These are phyloP conservation scores for Colletotrichum tropicicola DNA, from an alignment of 2,329 filamentous ascomycete species.

Conservation along the genomic window DNA sequence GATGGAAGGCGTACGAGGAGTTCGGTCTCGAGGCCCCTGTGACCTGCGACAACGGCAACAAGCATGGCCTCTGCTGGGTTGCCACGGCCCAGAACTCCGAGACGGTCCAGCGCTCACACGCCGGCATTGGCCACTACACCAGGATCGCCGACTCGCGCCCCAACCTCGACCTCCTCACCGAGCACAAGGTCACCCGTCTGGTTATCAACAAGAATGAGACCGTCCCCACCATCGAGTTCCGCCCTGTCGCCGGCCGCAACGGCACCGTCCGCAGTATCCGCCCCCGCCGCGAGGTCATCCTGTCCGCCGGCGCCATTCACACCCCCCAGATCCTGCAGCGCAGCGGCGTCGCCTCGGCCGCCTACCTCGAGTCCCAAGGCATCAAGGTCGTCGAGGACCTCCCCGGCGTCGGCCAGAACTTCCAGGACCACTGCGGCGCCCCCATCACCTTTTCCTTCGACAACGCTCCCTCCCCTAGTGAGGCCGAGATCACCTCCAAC, in stretches of 20 bases:
- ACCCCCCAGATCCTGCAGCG: constrained; percentile 61
- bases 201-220: constrained; percentile 18
- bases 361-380: constrained; percentile 49
- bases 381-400: constrained; percentile 56
- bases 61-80: constrained; percentile 42
- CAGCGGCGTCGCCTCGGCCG: constrained; percentile 55
- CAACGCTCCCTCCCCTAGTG: constrained; percentile 15
- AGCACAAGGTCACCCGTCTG: constrained; percentile 40
- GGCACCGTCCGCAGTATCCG: constrained; percentile 35
- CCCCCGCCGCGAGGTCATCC: constrained; percentile 54
- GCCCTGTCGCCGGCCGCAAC: constrained; percentile 32
- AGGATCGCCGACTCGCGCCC: constrained; percentile 34
- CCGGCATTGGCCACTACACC: constrained; percentile 40
- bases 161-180: constrained; percentile 37
- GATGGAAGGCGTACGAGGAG: constrained; percentile 34
- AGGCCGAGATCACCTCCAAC: constrained; percentile 34
- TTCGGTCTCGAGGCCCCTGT: constrained; percentile 34
- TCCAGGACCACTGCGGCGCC: constrained; percentile 50
- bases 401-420: constrained; percentile 59
- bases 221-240: constrained; percentile 33
- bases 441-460: constrained; percentile 24
- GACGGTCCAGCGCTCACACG: constrained; percentile 38
- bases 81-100: constrained; percentile 39
- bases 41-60: constrained; percentile 41
- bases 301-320: constrained; percentile 59